A percentile compares a stretch with the other conserved stretches of the same genome.
phyloP scores from a whole-genome alignment of 1,284 basidiomycete genomes.

The Meripilus lineatus region DNA sequence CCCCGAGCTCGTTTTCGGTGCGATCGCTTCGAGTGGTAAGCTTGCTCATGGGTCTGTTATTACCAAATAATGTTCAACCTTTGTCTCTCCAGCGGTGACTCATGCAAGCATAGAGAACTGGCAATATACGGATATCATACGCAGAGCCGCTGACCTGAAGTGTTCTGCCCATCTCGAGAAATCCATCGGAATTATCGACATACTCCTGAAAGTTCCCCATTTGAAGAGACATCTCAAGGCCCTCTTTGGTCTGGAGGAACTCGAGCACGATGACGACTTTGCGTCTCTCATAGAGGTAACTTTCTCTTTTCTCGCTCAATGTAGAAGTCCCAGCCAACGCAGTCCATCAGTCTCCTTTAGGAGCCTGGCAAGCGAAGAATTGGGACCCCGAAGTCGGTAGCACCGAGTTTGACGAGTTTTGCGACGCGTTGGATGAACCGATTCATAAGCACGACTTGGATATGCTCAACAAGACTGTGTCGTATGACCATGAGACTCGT shows the following conservation, averaged over 20 bases:
- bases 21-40: constrained; percentile 85
- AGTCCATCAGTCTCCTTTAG: constrained; percentile 34
- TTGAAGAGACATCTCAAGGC: constrained; percentile 52
- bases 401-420: constrained; percentile 68
- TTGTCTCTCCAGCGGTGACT: constrained; percentile 48
- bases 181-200: constrained; percentile 60
- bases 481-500: constrained; percentile 16
- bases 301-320: constrained; percentile 13
- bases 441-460: constrained; percentile 26
- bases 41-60: background rate
- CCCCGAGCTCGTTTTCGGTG: constrained; percentile 86
- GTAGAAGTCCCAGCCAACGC: constrained; percentile 6
- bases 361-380: constrained; percentile 57
- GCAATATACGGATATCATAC: constrained; percentile 88
- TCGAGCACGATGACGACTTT: constrained; percentile 78
- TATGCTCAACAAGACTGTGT: too few species aligned
- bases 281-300: constrained; percentile 60
- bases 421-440: constrained; percentile 51
- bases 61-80: constrained; percentile 2
- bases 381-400: constrained; percentile 76
- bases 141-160: constrained; percentile 63
- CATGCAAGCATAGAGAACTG: constrained; percentile 71
- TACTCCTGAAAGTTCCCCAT: constrained; percentile 44
- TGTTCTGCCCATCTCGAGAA: constrained; percentile 72
- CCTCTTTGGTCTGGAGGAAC: constrained; percentile 66